Evolutionary conservation across 345 rosid genomes (phyloP), one percentile per base, ranked within the genome.

Genomic region (Hibiscus mutabilis): DNA sequence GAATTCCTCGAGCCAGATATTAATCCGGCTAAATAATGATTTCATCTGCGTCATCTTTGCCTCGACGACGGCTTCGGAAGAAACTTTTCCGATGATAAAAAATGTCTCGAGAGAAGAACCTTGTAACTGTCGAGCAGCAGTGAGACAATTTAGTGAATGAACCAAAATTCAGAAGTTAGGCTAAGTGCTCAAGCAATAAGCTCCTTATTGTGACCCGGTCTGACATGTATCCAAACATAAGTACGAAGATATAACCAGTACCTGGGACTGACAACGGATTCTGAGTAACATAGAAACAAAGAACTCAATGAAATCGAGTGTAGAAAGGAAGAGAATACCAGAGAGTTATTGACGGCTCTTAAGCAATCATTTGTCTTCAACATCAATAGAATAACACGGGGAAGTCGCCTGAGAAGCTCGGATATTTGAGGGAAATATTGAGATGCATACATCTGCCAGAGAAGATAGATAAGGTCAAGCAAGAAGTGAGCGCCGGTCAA

Each of bases 281-380:
- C 58, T 10, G 22, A 19, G 58, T 53, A 18, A 53, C 25, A 53
- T 19, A 0, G 58, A 53, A 55, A 51, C 12, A 29, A 55, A 70
- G 56, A 63, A 63, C 14, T 60, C 15, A 69, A 69, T 31, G 57
- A 57, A 66, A 71, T 71, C 19, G 37, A 37, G 56, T 53, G 25
- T 15, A 33, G 62, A 46, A 65, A 37, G 51, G 40, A 56, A 59
- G 13, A 68, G 31, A 58, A 59, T 85, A 89, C 96, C 88, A 94
- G 86, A 70, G 85, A 80, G 55, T 83, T 90, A 75, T 91, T 94
- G 19, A 94, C 97, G 0, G 98, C 78, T 80, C 96, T 84, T 67
- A 94, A 85, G 79, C 98, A 94, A 80, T 94, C 98, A 74, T 94
- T 94, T 58, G 97, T 91, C 83, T 94, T 91, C 82, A 94, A 83